Evolutionary conservation across 2,329 filamentous ascomycete species (phyloP).

Genomic region (Fusarium burgessii): DNA sequence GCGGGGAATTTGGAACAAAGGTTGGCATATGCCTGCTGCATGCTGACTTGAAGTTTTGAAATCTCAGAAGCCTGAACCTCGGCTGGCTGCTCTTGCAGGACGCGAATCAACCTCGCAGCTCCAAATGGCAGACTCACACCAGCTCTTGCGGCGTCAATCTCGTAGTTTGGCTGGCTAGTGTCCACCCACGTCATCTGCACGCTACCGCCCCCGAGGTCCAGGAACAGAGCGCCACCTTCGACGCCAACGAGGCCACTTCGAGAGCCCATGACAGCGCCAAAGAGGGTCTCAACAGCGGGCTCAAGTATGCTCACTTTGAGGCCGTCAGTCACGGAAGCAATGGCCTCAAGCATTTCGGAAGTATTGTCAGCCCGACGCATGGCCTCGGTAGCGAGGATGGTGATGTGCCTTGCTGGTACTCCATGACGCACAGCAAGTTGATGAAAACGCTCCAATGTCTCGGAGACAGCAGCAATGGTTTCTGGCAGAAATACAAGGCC

Average conservation of each 20-base stretch:
- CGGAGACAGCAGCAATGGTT: slow-evolving; percentile 75
- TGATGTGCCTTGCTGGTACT: slow-evolving; percentile 74
- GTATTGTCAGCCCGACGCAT: slow-evolving; percentile 85
- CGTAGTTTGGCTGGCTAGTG: slow-evolving; percentile 60
- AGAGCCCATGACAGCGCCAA: slow-evolving; percentile 83
- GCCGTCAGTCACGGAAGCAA: slow-evolving; percentile 70
- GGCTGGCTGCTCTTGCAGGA: slow-evolving; percentile 57
- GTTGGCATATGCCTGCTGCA: slow-evolving; percentile 70
- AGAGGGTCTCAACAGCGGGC: slow-evolving; percentile 83
- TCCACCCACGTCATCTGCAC: slow-evolving; percentile 75
- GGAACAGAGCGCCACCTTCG: slow-evolving; percentile 75
- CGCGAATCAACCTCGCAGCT: slow-evolving; percentile 66
- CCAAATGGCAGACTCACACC: slow-evolving; percentile 72
- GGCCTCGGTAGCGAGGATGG: slow-evolving; percentile 88
- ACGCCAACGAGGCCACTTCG: slow-evolving; percentile 78
- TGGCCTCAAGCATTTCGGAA: slow-evolving; percentile 72
- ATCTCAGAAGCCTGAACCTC: slow-evolving; percentile 60
- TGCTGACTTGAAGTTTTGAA: slow-evolving; percentile 66
- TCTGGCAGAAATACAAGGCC: slow-evolving; percentile 60
- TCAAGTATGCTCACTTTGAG: slow-evolving; percentile 79
- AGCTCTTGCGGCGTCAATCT: slow-evolving; percentile 63
- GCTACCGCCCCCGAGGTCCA: slow-evolving; percentile 84
- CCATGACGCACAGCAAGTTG: slow-evolving; percentile 76
- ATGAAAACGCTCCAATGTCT: slow-evolving; percentile 77
- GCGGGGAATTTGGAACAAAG: slow-evolving; percentile 62